These are phyloP conservation scores for Hypocrella siamensis DNA, from an alignment of 2,329 filamentous ascomycete genomes.

Conservation along the genomic window DNA sequence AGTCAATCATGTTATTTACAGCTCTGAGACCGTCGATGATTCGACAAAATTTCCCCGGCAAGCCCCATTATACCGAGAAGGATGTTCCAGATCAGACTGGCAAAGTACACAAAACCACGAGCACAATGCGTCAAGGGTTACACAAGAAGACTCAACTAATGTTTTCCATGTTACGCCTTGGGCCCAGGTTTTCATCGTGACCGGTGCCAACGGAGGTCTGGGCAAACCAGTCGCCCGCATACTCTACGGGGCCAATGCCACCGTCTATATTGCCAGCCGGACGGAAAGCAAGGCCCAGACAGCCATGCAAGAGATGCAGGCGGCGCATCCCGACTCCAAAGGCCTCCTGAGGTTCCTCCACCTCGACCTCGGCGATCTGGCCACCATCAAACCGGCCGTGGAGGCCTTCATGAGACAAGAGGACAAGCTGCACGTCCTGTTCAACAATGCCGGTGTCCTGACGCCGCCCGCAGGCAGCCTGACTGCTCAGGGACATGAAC, in stretches of 20 bases:
- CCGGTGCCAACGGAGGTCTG: conserved; percentile 21
- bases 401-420: conserved; percentile 9
- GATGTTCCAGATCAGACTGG: too few relatives aligned
- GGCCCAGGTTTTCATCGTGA: conserved; percentile 29
- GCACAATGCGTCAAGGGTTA: too few relatives aligned
- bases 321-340: conserved; percentile 13
- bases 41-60: too few relatives aligned
- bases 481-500: conserved; percentile 24
- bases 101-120: too few relatives aligned
- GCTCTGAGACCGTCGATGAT: too few relatives aligned
- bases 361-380: conserved; percentile 24
- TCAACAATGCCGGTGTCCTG: conserved; percentile 30
- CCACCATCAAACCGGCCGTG: conserved; percentile 12
- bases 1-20: too few relatives aligned
- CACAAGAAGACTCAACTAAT: too few relatives aligned
- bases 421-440: conserved; percentile 19
- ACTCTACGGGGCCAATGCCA: conserved; percentile 36
- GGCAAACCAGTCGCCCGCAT: conserved; percentile 35
- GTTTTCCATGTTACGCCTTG: too few relatives aligned
- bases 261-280: conserved; percentile 36
- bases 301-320: conserved; percentile 27
- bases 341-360: conserved; percentile 24
- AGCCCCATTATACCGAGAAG: too few relatives aligned
- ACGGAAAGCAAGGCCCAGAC: conserved; percentile 22
- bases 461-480: conserved; percentile 19